Conservation (phyloP, 495 filamentous ascomycete genomes). For the Penicillium simplicissimum region DNA sequence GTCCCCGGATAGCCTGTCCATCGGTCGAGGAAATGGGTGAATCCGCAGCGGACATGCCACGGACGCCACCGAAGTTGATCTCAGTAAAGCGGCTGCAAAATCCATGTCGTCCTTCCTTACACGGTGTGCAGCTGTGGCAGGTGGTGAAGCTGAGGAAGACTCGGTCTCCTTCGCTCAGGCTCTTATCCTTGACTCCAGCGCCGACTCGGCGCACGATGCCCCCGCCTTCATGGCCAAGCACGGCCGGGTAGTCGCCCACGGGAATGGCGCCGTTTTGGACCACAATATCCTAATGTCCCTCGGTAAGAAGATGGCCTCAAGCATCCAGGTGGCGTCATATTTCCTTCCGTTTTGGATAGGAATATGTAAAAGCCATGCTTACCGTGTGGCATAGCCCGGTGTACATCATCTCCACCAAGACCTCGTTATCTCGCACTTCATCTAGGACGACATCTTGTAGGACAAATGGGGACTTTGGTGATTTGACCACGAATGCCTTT, state of each 20-base stretch:
- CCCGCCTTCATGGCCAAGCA: conserved; percentile 56
- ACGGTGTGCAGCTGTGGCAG: conserved; percentile 36
- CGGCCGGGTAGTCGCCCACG: conserved; percentile 37
- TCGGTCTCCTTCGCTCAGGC: conserved; percentile 45
- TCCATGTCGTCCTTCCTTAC: conserved; percentile 24
- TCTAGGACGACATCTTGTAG: conserved; percentile 35
- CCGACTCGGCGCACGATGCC: conserved; percentile 51
- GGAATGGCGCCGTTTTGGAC: conserved; percentile 37
- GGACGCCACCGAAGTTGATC: conserved; percentile 41
- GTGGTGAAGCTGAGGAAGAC: conserved; percentile 48
- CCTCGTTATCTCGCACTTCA: conserved; percentile 28
- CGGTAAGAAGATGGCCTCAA: background rate
- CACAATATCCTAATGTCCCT: conserved; percentile 30
- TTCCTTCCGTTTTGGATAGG: background rate
- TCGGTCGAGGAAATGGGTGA: conserved; percentile 25
- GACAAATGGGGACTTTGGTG: conserved; percentile 27
- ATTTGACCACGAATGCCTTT: conserved; percentile 33
- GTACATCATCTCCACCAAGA: conserved; percentile 38
- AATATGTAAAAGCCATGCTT: conserved; percentile 2
- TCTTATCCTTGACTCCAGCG: conserved; percentile 36
- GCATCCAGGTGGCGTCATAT: background rate
- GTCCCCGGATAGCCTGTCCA: conserved; percentile 32
- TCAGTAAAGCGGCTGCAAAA: conserved; percentile 34
- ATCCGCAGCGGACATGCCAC: conserved; percentile 16
- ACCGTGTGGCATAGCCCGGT: conserved; percentile 40